Base-by-base conservation (phyloP, 192 early-diverging fungal genomes). In the Irineochytrium annulatum region DNA sequence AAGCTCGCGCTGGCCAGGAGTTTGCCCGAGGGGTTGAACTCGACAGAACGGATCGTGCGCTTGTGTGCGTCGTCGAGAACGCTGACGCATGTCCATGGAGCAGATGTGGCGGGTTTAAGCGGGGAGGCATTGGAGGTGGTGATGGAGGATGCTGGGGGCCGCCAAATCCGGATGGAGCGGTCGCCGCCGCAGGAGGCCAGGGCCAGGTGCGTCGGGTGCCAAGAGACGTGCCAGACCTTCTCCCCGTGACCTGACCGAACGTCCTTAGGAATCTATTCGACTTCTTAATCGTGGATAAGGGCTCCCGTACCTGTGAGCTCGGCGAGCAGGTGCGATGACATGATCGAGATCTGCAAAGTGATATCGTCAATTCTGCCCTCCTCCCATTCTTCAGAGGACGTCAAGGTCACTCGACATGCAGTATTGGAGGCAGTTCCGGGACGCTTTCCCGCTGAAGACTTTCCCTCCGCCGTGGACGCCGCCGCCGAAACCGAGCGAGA, bases 111-210 rank as follows among this genome's bases (percentile, higher is more conserved):
- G 20, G 41, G 20, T 20, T n/a, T 20, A 20, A 1, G 20, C 17
- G 20, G 20, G 41, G 41, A 20, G 20, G 1, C 26, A n/a, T 22
- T 16, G 17, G 8, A 24, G 4, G 57, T 44, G 31, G 53, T 35
- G 27, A 34, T 52, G 32, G 49, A 32, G 1, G 52, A 55, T 2
- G 49, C 34, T 34, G 67, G 54, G 0, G 63, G 72, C 52, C 80
- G 79, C 92, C 94, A 98, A 27, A 95, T 65, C n/a, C 93, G 81
- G 20, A 92, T 88, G 3, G 88, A 87, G 70, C 88, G 88, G 78
- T 98, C 95, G 22, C 92, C 87, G 43, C 81, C 84, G 71, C 92
- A 93, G 17, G 88, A 86, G 1, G 89, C 89, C 26, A 98, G 81
- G 19, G 82, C 73, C 0, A 75, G 77, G 5, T 85, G 85, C 2